phyloP scores from a whole-genome alignment of 192 early-diverging fungal genomes.

The Coemansia furcata region DNA sequence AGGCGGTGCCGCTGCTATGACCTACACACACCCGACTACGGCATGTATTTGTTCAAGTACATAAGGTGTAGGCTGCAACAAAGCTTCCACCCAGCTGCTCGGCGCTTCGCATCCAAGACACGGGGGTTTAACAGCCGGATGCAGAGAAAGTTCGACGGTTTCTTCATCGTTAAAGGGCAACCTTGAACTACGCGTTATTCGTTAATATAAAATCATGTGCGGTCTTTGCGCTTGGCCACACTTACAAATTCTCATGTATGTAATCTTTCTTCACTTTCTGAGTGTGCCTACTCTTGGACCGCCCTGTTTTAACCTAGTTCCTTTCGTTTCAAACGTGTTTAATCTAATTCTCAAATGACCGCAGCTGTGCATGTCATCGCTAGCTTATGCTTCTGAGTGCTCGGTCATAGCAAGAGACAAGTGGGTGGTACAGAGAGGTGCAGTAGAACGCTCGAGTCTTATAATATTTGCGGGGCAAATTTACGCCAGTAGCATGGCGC shows the following conservation, averaged over 20 bases:
- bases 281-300: not conserved
- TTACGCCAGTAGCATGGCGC: not conserved
- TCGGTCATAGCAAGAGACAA: not conserved
- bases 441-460: not conserved
- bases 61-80: conserved; percentile 22
- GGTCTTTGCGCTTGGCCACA: not conserved
- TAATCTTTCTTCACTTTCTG: not conserved
- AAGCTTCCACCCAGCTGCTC: conserved; percentile 12
- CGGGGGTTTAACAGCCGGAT: conserved; percentile 21
- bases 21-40: conserved; percentile 3
- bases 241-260: not conserved
- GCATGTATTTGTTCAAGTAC: conserved; percentile 9
- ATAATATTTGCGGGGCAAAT: conserved; percentile 10
- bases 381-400: not conserved
- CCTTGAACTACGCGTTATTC: not conserved
- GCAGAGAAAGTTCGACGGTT: conserved; percentile 25
- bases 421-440: not conserved
- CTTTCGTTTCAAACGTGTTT: conserved; percentile 8
- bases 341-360: not conserved
- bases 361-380: not conserved
- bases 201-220: not conserved
- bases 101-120: conserved; percentile 15
- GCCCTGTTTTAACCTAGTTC: not conserved
- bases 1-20: conserved; percentile 31
- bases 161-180: conserved; percentile 26